Percentiles rank a stretch among this genome's conserved stretches.
Conservation (phyloP, 305 asterid species). For the Rubia balearica region DNA sequence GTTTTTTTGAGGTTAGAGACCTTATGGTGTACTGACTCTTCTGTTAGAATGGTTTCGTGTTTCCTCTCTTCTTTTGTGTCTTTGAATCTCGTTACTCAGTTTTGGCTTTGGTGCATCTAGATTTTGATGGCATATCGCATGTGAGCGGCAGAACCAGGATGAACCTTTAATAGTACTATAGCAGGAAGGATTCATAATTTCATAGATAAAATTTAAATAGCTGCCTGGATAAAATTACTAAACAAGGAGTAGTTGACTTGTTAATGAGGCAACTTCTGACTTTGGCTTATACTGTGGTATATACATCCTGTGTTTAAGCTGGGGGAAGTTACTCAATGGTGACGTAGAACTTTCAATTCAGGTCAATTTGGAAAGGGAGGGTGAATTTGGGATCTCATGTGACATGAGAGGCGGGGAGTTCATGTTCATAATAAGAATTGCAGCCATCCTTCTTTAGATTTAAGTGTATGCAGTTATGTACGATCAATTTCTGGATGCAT, state of each 20-base stretch:
- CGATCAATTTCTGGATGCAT: not conserved
- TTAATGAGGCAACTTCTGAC: no score
- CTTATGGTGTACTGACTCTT: not conserved
- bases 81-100: not conserved
- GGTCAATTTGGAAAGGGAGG: not conserved
- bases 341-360: not conserved
- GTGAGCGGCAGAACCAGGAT: not conserved
- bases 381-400: not conserved
- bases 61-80: not conserved
- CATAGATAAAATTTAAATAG: no score
- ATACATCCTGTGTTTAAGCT: not conserved
- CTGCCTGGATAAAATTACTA: no score
- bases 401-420: not conserved
- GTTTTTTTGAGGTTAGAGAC: not conserved
- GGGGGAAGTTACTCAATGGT: not conserved
- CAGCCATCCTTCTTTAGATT: not conserved
- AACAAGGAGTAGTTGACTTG: not conserved
- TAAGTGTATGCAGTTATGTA: not conserved
- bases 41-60: not conserved
- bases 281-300: not conserved
- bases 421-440: not conserved
- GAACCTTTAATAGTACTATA: not conserved
- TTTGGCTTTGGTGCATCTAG: not conserved
- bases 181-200: not conserved
- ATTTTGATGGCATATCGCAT: not conserved